These are phyloP conservation scores for Clausena lansium DNA, from an alignment of 345 rosid genomes.

Conservation along the genomic window DNA sequence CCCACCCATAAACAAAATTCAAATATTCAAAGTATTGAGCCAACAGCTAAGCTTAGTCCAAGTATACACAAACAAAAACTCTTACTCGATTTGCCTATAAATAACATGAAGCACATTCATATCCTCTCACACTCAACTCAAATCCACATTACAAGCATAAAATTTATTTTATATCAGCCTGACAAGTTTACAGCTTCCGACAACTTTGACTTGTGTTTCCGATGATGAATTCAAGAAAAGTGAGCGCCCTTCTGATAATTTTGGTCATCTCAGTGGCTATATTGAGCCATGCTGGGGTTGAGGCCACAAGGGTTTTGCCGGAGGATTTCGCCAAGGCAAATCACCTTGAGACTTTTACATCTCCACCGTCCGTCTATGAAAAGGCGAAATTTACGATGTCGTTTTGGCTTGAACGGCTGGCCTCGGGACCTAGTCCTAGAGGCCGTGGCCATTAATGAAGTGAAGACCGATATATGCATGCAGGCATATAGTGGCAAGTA, in stretches of 20 bases:
- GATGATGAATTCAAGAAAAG: conserved; percentile 22
- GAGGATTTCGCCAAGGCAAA: conserved; percentile 33
- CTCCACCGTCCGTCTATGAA: conserved; percentile 20
- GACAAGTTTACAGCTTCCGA: neutral
- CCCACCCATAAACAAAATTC: neutral
- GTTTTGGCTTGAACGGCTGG: conserved; percentile 29
- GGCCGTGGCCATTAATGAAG: conserved; percentile 26
- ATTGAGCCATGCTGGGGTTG: conserved; percentile 28
- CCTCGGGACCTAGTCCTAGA: conserved; percentile 43
- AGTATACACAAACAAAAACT: neutral
- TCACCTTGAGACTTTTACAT: conserved; percentile 19
- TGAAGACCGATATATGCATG: neutral
- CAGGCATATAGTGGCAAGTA: neutral
- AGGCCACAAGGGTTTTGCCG: conserved; percentile 37
- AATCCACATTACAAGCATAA: neutral
- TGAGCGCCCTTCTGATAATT: conserved; percentile 20
- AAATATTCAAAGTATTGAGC: neutral
- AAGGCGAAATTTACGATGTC: conserved; percentile 31
- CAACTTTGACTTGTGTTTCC: neutral
- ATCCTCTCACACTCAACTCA: neutral
- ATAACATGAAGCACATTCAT: conserved; percentile 4
- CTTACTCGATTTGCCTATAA: neutral
- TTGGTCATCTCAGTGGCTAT: conserved; percentile 24
- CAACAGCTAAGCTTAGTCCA: neutral
- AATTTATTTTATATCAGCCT: neutral